Evolutionary conservation across 1,284 basidiomycete species (phyloP), one percentile per base, ranked within the genome.

Genomic region (Clitocybe nebularis): DNA sequence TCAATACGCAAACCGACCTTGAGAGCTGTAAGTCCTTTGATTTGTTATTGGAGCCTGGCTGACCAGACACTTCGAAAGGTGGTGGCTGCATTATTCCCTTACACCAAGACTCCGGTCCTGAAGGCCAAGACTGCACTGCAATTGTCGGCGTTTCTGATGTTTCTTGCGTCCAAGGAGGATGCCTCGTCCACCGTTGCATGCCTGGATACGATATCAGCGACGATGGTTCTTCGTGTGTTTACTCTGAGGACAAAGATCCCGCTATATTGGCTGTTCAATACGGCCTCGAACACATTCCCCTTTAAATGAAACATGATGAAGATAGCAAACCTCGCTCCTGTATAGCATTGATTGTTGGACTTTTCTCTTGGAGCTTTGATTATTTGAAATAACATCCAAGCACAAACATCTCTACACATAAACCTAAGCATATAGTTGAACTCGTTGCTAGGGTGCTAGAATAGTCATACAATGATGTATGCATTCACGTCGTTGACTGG

Each of bases 81-180:
- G 75, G 75, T 37, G 75, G 76, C n/a, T 77, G 75, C 47, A 52
- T 61, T 11, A 51, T 69, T 5, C 62, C 67, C 0, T 58, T 69
- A 23, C 54, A 55, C 20, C 53, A 52, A 2, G 29, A 17, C 13
- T 53, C 46, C 19, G 40, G 48, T 16, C 36, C 47, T 3, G 56
- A 55, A 26, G 58, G 60, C 6, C 36, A 50, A 17, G 77, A 81
- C 50, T 80, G 79, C 53, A 73, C 74, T 3, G 63, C 66, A 8
- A 63, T 80, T 25, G 58, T 62, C 4, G 69, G 72, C 13, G 71
- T 75, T 25, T 64, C 66, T 19, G 71, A 75, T 42, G 77, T 79
- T 26, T 60, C 68, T 8, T 81, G 78, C 54, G 42, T 61, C 5
- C 44, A 44, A 5, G 73, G 77, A 10, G 43, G 56, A 11, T 81